These are phyloP conservation scores for Penicillium sp. DNA, from an alignment of 2,329 filamentous ascomycete species.

Conservation along the genomic window DNA sequence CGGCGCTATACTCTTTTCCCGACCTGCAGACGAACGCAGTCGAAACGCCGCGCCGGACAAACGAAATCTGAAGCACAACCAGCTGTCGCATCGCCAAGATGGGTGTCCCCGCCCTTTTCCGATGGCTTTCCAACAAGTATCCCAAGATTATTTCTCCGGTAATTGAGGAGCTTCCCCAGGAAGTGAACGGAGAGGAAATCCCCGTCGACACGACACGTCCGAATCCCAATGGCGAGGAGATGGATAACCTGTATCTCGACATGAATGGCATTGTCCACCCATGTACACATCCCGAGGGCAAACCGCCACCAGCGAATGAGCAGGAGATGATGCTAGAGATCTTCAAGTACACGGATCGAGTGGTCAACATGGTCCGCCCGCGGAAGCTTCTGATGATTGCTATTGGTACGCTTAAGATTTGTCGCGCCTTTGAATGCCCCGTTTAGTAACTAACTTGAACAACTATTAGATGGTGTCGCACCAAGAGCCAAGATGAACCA, in stretches of 20 bases:
- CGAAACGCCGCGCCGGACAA: conserved; percentile 6
- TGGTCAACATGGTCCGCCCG: conserved; percentile 97
- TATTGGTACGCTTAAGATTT: conserved; percentile 56
- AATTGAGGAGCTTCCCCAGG: conserved; percentile 74
- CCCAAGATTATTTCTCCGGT: conserved; percentile 95
- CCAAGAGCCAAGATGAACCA: conserved; percentile 99
- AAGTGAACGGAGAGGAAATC: conserved; percentile 75
- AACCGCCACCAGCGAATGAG: conserved; percentile 83
- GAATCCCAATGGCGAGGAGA: conserved; percentile 96
- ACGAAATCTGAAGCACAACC: conserved; percentile 3
- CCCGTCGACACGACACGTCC: conserved; percentile 77
- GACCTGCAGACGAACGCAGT: conserved; percentile 12
- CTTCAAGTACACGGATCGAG: conserved; percentile 97
- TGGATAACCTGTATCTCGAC: conserved; percentile 95
- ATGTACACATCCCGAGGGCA: conserved; percentile 94
- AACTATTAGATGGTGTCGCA: conserved; percentile 74
- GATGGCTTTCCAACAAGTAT: conserved; percentile 95
- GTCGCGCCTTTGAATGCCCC: not conserved
- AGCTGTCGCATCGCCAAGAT: conserved; percentile 46
- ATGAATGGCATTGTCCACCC: conserved; percentile 99
- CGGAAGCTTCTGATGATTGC: conserved; percentile 96
- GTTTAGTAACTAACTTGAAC: not conserved
- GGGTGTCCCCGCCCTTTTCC: conserved; percentile 92
- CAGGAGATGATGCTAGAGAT: conserved; percentile 99
- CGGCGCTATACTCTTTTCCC: conserved; percentile 8